phyloP scores from a whole-genome alignment of 2,329 filamentous ascomycete species.

The Sphaerostilbella broomeana region DNA sequence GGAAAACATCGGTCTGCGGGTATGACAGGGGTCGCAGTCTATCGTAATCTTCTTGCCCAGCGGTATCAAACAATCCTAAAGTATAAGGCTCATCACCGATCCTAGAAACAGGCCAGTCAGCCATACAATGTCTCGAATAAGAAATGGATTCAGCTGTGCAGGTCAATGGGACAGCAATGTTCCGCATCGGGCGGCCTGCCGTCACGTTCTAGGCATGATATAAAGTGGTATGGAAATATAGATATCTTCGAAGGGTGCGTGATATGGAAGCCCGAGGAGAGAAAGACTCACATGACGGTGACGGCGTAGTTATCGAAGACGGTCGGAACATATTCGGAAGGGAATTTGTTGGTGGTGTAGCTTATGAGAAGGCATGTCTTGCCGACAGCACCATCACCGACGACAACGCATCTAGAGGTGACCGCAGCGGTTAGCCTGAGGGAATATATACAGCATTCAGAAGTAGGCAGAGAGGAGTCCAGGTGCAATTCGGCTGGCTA shows the following conservation, averaged over 20 bases:
- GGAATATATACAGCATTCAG: slow-evolving; percentile 2
- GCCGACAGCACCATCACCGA: slow-evolving; percentile 97
- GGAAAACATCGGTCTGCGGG: slow-evolving; percentile 96
- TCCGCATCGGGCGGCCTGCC: too few relatives aligned
- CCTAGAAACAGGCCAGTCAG: slow-evolving; percentile 45
- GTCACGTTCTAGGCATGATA: neutral
- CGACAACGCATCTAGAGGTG: slow-evolving; percentile 79
- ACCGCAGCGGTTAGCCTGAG: slow-evolving; percentile 18
- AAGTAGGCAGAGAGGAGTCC: too few relatives aligned
- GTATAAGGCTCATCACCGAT: slow-evolving; percentile 99
- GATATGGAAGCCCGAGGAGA: slow-evolving; percentile 7
- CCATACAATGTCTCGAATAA: neutral
- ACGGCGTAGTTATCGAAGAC: slow-evolving; percentile 99
- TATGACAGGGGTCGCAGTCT: slow-evolving; percentile 93
- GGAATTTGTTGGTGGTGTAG: slow-evolving; percentile 99
- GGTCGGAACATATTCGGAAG: slow-evolving; percentile 98
- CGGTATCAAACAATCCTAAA: slow-evolving; percentile 94
- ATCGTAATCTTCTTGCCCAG: slow-evolving; percentile 99
- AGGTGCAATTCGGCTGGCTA: slow-evolving; percentile 11
- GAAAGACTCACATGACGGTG: slow-evolving; percentile 84
- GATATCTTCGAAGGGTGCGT: neutral
- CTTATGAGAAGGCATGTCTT: slow-evolving; percentile 99
- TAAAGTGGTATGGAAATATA: neutral
- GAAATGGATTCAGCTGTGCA: too few relatives aligned
- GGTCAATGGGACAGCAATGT: neutral